Percentiles rank a stretch among this genome's conserved stretches.
phyloP scores from a whole-genome alignment of 305 asterid genomes.

The Caryopteris hybrid region DNA sequence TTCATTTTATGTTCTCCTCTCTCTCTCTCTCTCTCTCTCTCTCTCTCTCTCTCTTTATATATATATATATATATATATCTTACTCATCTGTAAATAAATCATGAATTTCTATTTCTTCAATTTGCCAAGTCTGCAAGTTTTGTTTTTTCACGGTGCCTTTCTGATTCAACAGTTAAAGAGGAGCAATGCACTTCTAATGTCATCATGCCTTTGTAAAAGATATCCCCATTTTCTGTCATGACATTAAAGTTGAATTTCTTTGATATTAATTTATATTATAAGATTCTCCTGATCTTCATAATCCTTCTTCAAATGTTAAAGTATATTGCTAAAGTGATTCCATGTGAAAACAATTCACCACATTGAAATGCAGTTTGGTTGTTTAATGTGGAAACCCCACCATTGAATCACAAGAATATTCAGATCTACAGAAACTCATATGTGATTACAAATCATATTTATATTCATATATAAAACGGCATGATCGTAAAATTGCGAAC shows the following conservation, averaged over 20 bases:
- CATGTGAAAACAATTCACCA: background rate
- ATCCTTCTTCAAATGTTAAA: background rate
- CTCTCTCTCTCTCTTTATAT: no score
- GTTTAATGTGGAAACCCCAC: background rate
- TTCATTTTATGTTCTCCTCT: background rate
- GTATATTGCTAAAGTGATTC: background rate
- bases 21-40: background rate
- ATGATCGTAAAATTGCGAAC: background rate
- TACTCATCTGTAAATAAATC: no score
- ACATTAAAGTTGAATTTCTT: background rate
- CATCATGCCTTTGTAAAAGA: background rate
- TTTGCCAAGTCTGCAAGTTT: background rate
- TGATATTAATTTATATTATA: background rate
- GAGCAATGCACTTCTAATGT: background rate
- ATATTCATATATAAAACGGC: background rate
- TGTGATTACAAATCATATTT: background rate
- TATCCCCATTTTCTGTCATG: background rate
- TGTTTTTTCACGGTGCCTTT: background rate
- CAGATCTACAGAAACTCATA: background rate
- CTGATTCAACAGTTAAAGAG: background rate
- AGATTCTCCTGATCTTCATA: background rate
- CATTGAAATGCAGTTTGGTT: background rate
- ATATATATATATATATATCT: no score
- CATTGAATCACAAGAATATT: background rate
- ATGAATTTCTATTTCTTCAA: no score